Percentiles rank a stretch among this genome's conserved stretches.
Evolutionary conservation across 2,329 filamentous ascomycete genomes (phyloP).

Genomic region (Elsinoe perseae): DNA sequence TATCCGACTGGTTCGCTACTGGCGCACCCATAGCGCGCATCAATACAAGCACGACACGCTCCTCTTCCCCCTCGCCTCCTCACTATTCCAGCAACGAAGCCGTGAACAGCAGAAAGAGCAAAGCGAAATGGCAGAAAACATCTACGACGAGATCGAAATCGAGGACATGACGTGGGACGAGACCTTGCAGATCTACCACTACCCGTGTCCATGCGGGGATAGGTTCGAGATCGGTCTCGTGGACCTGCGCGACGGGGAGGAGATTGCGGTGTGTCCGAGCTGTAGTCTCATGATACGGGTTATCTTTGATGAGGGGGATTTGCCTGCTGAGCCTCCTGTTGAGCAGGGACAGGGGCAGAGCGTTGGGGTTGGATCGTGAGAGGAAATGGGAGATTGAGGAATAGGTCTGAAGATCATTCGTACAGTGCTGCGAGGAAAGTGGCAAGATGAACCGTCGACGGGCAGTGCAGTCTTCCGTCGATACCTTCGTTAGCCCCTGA

Average conservation of each 20-base stretch:
- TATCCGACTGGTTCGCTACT: no score
- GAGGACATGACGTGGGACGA: constrained; percentile 94
- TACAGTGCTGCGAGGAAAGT: no score
- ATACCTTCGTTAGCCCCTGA: no score
- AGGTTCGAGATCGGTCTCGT: constrained; percentile 82
- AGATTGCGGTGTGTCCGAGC: constrained; percentile 94
- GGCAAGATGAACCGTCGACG: no score
- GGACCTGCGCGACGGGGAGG: constrained; percentile 79
- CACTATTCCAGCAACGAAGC: not conserved
- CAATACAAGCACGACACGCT: no score
- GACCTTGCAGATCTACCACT: constrained; percentile 79
- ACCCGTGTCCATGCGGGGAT: constrained; percentile 95
- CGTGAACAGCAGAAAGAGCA: no score
- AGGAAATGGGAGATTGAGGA: not conserved
- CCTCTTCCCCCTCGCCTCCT: not conserved
- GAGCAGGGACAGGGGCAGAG: not conserved
- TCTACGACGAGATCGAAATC: constrained; percentile 98
- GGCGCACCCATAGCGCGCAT: no score
- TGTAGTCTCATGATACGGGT: constrained; percentile 95
- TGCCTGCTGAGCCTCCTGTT: not conserved
- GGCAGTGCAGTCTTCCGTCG: no score
- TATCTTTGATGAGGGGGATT: constrained; percentile 60
- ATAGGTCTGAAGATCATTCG: not conserved
- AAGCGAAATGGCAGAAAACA: constrained; percentile 32
- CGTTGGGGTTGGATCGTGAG: constrained; percentile 1